These are phyloP conservation scores for Aureobasidium pullulans DNA, from an alignment of 2,329 filamentous ascomycete genomes.

Conservation along the genomic window DNA sequence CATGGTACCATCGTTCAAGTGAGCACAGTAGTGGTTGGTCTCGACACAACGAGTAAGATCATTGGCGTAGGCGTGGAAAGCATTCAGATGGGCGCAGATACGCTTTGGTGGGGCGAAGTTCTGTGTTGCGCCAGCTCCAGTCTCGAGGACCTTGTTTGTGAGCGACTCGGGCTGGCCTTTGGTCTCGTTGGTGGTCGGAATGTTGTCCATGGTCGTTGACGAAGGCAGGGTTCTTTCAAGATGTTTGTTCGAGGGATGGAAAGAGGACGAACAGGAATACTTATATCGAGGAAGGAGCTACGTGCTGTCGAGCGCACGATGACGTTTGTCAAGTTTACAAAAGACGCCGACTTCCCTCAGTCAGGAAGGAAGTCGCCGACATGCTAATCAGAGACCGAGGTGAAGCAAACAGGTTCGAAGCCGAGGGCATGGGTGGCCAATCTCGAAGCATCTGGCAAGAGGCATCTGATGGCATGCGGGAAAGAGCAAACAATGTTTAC, in stretches of 20 bases:
- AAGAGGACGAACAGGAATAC: not conserved
- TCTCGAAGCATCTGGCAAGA: not conserved
- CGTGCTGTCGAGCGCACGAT: not conserved
- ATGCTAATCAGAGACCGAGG: not conserved
- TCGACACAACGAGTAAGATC: conserved; percentile 65
- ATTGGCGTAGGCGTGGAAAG: conserved; percentile 76
- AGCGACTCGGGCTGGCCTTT: conserved; percentile 45
- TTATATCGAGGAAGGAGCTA: conserved; percentile 7
- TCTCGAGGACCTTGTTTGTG: conserved; percentile 54
- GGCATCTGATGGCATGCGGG: not conserved
- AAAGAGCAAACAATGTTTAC: not conserved
- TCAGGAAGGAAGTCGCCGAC: not conserved
- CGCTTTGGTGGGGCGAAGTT: conserved; percentile 64
- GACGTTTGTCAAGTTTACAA: not conserved
- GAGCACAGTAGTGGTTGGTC: conserved; percentile 78
- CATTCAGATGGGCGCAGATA: conserved; percentile 76
- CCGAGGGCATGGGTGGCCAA: not conserved
- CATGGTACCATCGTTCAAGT: conserved; percentile 53
- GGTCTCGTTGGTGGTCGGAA: conserved; percentile 34
- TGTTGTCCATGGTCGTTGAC: conserved; percentile 25
- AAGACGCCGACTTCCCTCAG: not conserved
- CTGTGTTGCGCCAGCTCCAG: conserved; percentile 54
- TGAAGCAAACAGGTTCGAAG: too few relatives aligned
- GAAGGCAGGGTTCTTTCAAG: too few relatives aligned
- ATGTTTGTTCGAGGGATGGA: not conserved